Conservation (phyloP, 805 yeast genomes). For the Teunomyces barrocoloradensis region DNA sequence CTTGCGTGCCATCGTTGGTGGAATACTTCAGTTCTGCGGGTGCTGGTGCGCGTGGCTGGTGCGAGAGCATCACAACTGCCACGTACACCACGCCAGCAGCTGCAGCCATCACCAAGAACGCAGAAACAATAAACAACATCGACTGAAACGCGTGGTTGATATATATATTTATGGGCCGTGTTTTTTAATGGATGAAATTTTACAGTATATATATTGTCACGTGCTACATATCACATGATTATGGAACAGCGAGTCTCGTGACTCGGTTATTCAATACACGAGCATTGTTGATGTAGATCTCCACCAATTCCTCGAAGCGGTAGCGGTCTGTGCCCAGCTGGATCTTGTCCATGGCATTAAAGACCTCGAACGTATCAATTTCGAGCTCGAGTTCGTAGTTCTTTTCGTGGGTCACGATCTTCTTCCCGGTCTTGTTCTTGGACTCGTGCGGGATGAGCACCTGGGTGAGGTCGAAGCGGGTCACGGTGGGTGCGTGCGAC, state of each 20-base stretch:
- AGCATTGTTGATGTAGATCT: constrained; percentile 60
- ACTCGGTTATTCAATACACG: constrained; percentile 43
- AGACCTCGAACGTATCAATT: constrained; percentile 37
- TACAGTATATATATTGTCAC: too few species aligned
- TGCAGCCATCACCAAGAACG: constrained; percentile 5
- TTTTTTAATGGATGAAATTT: too few species aligned
- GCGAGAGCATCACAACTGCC: constrained; percentile 51
- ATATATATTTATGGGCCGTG: not conserved
- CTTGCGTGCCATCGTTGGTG: constrained; percentile 42
- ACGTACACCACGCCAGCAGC: constrained; percentile 27
- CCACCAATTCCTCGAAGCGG: constrained; percentile 57
- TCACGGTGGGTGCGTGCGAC: constrained; percentile 69
- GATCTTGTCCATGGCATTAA: constrained; percentile 40
- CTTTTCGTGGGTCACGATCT: constrained; percentile 33
- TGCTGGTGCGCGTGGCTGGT: constrained; percentile 57
- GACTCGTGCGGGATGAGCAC: constrained; percentile 41
- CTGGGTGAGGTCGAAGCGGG: constrained; percentile 69
- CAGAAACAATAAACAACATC: not conserved
- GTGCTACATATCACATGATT: not conserved
- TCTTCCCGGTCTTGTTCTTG: constrained; percentile 37
- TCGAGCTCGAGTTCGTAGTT: constrained; percentile 41
- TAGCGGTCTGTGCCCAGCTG: constrained; percentile 45
- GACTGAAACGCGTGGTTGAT: not conserved
- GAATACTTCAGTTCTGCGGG: constrained; percentile 52
- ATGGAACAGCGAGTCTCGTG: constrained; percentile 32